Percentiles rank a stretch among this genome's conserved stretches.
phyloP scores from a whole-genome alignment of 2,329 filamentous ascomycete genomes.

The Diaporthe nobilis region DNA sequence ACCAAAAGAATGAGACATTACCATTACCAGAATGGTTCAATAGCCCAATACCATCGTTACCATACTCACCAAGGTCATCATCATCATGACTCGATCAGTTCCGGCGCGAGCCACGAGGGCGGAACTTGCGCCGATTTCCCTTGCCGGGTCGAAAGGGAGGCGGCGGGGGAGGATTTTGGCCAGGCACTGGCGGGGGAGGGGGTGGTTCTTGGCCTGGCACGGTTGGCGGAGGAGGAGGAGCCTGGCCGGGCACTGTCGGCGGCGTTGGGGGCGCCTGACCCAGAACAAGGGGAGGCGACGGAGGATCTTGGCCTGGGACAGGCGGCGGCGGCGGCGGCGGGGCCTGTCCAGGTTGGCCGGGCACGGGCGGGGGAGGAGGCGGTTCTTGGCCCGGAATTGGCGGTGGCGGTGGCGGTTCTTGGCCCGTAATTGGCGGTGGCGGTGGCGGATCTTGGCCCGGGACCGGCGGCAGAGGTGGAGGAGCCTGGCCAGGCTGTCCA shows the following conservation, averaged over 20 bases:
- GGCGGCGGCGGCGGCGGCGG: not conserved
- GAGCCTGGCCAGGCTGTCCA: not conserved
- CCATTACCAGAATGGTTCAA: slow-evolving; percentile 16
- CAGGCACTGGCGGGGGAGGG: not conserved
- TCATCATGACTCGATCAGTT: not conserved
- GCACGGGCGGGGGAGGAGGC: not conserved
- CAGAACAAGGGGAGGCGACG: not conserved
- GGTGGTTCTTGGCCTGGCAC: not conserved
- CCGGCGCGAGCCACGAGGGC: not conserved
- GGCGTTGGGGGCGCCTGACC: not conserved
- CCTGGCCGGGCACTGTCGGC: not conserved
- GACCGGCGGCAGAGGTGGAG: not conserved
- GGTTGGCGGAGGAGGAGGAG: not conserved
- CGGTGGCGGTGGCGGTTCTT: not conserved
- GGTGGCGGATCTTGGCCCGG: not conserved
- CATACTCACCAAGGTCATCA: not conserved
- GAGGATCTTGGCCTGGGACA: not conserved
- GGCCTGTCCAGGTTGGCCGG: not conserved
- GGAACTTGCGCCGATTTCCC: not conserved
- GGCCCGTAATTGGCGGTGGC: not conserved
- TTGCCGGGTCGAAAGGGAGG: not conserved
- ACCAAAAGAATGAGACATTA: not conserved
- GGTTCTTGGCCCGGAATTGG: not conserved
- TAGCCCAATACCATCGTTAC: not conserved
- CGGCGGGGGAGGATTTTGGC: not conserved